These are phyloP conservation scores for Eucalyptus lansdowneana DNA, from an alignment of 345 rosid genomes.

Conservation along the genomic window DNA sequence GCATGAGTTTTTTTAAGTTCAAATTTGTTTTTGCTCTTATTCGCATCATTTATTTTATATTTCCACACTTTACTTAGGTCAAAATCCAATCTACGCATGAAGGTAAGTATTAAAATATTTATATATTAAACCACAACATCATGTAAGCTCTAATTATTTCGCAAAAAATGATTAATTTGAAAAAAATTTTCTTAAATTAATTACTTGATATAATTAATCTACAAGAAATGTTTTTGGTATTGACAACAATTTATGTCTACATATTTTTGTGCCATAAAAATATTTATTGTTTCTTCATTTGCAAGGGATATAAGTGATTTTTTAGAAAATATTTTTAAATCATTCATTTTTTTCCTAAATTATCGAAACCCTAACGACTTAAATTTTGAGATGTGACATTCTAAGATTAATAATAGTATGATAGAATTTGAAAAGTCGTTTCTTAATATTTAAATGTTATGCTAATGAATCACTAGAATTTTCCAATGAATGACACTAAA, in stretches of 20 bases:
- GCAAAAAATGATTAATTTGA: not conserved
- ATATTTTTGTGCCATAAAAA: not conserved
- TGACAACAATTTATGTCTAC: not conserved
- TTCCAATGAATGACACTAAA: not conserved
- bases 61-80: not conserved
- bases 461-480: not conserved
- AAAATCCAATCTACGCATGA: not conserved
- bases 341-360: not conserved
- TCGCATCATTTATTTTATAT: not conserved
- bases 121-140: not conserved
- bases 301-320: not conserved
- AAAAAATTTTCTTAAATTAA: not conserved
- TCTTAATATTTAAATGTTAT: not conserved
- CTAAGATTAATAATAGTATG: not conserved
- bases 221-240: not conserved
- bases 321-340: accelerated
- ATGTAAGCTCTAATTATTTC: not conserved
- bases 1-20: not conserved
- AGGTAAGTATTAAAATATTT: not conserved
- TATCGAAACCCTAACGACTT: accelerated
- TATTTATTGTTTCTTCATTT: not conserved
- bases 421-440: not conserved
- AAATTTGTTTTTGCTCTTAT: not conserved
- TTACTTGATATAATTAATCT: not conserved
- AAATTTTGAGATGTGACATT: not conserved